Percentiles rank a stretch among this genome's conserved stretches.
These are phyloP conservation scores for Sextonia rubra DNA, from an alignment of 164 flowering plant genomes.

Conservation along the genomic window DNA sequence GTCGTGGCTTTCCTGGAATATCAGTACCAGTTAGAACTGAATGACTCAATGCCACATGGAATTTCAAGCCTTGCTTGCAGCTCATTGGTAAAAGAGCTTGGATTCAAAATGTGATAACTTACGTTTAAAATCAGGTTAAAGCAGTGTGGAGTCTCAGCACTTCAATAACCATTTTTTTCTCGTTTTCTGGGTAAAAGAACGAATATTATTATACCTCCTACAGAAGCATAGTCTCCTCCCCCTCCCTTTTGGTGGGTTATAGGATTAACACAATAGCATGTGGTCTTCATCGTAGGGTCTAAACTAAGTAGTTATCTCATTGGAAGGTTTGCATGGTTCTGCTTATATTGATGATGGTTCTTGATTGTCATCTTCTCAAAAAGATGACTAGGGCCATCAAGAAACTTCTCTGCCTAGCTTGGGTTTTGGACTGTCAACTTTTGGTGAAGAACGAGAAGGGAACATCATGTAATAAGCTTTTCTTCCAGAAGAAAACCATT, in stretches of 20 bases:
- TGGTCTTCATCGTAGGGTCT: neutral
- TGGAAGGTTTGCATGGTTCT: neutral
- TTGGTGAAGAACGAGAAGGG: neutral
- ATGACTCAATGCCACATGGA: too few relatives aligned
- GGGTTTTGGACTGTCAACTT: neutral
- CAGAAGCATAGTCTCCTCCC: too few relatives aligned
- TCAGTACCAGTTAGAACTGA: too few relatives aligned
- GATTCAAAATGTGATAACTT: too few relatives aligned
- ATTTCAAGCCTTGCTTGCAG: too few relatives aligned
- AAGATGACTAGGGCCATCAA: neutral
- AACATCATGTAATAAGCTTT: neutral
- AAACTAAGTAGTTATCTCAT: neutral
- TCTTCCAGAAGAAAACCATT: neutral
- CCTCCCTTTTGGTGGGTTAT: too few relatives aligned
- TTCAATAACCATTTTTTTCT: too few relatives aligned
- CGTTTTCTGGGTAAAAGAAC: neutral
- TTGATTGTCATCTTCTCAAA: neutral
- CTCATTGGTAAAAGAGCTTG: too few relatives aligned
- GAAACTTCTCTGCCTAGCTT: neutral
- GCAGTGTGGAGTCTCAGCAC: too few relatives aligned
- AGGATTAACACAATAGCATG: neutral
- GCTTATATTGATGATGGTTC: neutral
- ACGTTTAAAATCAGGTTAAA: too few relatives aligned
- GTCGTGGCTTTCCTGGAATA: too few relatives aligned
- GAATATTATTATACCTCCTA: too few relatives aligned